Conservation (phyloP, 768 basidiomycete genomes). For the Hypholoma fasciculare region DNA sequence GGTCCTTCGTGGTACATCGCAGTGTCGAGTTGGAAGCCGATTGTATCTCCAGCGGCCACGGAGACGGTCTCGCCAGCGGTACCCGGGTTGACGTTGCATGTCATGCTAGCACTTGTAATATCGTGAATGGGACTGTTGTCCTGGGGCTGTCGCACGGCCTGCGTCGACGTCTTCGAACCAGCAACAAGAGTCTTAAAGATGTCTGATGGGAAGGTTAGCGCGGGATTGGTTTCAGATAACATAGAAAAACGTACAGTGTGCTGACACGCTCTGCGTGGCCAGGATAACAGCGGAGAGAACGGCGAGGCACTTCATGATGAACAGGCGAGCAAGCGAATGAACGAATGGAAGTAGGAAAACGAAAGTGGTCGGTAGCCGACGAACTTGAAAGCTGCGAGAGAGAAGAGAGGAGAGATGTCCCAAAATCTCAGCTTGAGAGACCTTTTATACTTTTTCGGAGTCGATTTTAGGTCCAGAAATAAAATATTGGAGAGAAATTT, state of each 20-base stretch:
- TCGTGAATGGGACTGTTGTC: slow-evolving; percentile 27
- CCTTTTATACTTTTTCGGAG: background rate
- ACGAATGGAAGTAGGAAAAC: background rate
- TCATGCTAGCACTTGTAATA: slow-evolving; percentile 25
- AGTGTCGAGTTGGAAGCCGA: slow-evolving; percentile 36
- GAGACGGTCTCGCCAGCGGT: slow-evolving; percentile 31
- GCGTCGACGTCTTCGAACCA: slow-evolving; percentile 19
- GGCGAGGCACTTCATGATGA: background rate
- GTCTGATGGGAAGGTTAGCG: slow-evolving; percentile 8
- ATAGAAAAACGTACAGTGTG: slow-evolving; percentile 21
- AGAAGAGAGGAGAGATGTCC: background rate
- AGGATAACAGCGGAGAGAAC: slow-evolving; percentile 11
- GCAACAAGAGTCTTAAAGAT: slow-evolving; percentile 29
- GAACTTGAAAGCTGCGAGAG: background rate
- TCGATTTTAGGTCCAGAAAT: background rate
- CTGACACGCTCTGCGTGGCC: slow-evolving; percentile 20
- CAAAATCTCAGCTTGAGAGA: background rate
- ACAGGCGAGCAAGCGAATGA: background rate
- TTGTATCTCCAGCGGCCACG: slow-evolving; percentile 33
- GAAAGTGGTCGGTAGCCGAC: background rate
- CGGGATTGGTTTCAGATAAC: background rate
- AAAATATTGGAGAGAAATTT: background rate
- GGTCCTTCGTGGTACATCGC: slow-evolving; percentile 42
- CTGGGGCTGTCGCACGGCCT: slow-evolving; percentile 28
- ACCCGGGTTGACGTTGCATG: slow-evolving; percentile 33